Percentiles rank a stretch among this genome's conserved stretches.
These are phyloP conservation scores for Phylloporus arenicola DNA, from an alignment of 768 basidiomycete genomes.

Conservation along the genomic window DNA sequence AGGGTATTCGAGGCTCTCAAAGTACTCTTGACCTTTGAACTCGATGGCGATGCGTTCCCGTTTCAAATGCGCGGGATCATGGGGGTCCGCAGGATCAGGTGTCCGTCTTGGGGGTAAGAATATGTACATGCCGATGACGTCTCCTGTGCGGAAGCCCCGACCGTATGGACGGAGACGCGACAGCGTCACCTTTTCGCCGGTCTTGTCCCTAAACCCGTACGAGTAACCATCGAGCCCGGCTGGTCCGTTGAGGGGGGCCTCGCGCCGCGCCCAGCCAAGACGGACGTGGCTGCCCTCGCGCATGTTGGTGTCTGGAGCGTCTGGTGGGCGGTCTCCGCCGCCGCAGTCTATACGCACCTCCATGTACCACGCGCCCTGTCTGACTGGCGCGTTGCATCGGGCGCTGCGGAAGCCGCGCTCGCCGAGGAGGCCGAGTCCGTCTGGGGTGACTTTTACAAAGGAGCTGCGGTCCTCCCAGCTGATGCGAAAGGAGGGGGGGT, in stretches of 20 bases:
- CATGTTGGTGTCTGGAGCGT: slow-evolving; percentile 40
- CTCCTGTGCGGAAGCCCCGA: slow-evolving; percentile 65
- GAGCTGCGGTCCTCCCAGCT: slow-evolving; percentile 91
- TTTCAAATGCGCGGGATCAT: slow-evolving; percentile 78
- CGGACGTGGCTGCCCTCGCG: slow-evolving; percentile 78
- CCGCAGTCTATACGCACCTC: slow-evolving; percentile 79
- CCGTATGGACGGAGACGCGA: slow-evolving; percentile 81
- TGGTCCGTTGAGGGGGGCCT: slow-evolving; percentile 90
- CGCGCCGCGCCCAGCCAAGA: slow-evolving; percentile 87
- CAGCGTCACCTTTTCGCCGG: slow-evolving; percentile 84
- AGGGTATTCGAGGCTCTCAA: slow-evolving; percentile 87
- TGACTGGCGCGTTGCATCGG: slow-evolving; percentile 81
- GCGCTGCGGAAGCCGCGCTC: slow-evolving; percentile 89
- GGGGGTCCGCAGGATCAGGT: slow-evolving; percentile 54
- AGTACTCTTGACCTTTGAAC: slow-evolving; percentile 95
- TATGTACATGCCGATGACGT: slow-evolving; percentile 92
- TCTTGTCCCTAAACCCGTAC: slow-evolving; percentile 87
- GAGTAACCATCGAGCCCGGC: slow-evolving; percentile 92
- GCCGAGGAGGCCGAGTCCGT: slow-evolving; percentile 70
- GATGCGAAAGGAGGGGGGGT: slow-evolving; percentile 63
- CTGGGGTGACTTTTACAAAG: slow-evolving; percentile 72
- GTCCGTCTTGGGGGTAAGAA: slow-evolving; percentile 67
- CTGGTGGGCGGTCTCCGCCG: slow-evolving; percentile 50
- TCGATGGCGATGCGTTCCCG: slow-evolving; percentile 92
- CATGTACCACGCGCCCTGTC: slow-evolving; percentile 91